Conservation (phyloP, 140 eudicot genomes). For the Bidens hawaiensis region DNA sequence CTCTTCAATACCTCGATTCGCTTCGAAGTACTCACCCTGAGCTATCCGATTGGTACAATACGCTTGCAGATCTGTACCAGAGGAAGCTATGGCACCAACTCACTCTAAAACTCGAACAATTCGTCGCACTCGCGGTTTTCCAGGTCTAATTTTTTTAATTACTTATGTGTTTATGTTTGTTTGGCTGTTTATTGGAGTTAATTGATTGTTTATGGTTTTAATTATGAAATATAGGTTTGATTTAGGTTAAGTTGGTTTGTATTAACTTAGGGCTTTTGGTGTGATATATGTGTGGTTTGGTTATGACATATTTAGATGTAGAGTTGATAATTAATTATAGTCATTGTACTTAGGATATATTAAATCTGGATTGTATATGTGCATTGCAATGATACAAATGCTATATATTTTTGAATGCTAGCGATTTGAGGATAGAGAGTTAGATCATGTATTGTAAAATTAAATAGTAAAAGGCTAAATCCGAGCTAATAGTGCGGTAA, state of each 20-base stretch:
- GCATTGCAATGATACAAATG: neutral
- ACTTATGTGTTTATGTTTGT: neutral
- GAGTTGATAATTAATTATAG: neutral
- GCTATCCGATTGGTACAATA: slow-evolving; percentile 79
- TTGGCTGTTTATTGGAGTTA: neutral
- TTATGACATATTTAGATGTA: too few relatives aligned
- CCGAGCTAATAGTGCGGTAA: neutral
- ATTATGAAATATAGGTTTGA: slow-evolving; percentile 3
- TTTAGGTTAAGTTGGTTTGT: slow-evolving; percentile 8
- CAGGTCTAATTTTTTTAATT: slow-evolving; percentile 41
- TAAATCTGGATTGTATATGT: neutral
- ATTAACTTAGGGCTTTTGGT: neutral
- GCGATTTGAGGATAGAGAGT: neutral
- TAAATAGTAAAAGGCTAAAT: neutral
- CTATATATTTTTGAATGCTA: neutral
- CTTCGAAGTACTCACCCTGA: slow-evolving; percentile 74
- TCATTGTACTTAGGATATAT: neutral
- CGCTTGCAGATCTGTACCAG: slow-evolving; percentile 91
- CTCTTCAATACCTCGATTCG: slow-evolving; percentile 71
- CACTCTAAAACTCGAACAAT: slow-evolving; percentile 86
- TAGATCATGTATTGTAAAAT: slow-evolving; percentile 3
- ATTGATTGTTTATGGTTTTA: neutral
- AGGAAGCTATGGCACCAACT: slow-evolving; percentile 96
- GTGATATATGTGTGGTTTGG: neutral
- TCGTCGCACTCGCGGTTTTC: slow-evolving; percentile 80